Evolutionary conservation across 768 basidiomycete genomes (phyloP).

Genomic region (Clavulina sp.): DNA sequence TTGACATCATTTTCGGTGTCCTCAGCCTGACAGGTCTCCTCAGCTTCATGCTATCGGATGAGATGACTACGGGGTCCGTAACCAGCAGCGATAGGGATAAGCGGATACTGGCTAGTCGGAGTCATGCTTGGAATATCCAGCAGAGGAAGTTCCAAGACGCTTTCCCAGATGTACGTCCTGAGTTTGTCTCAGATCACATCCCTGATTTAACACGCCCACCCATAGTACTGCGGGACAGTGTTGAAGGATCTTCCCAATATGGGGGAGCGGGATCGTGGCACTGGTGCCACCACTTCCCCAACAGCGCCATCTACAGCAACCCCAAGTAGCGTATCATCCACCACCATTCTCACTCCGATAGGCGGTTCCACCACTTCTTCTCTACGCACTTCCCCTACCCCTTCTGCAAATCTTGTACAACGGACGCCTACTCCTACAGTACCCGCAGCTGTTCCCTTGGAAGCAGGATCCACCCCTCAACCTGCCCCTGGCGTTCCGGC

Average conservation of each 20-base stretch:
- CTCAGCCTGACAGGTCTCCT: constrained; percentile 76
- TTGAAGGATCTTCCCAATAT: constrained; percentile 79
- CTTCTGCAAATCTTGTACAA: neutral
- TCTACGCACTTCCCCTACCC: too few species aligned
- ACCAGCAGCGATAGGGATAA: constrained; percentile 68
- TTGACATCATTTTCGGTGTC: constrained; percentile 1
- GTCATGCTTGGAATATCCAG: constrained; percentile 71
- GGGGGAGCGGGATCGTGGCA: constrained; percentile 62
- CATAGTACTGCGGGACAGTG: constrained; percentile 49
- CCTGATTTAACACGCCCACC: neutral
- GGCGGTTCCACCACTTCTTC: too few species aligned
- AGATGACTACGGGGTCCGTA: constrained; percentile 91
- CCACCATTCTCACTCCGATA: too few species aligned
- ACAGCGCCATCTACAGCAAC: too few species aligned
- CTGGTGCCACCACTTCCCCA: constrained; percentile 14
- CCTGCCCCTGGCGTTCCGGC: neutral
- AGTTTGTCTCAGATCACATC: neutral
- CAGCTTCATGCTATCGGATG: constrained; percentile 89
- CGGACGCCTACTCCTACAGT: neutral
- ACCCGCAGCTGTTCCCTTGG: neutral
- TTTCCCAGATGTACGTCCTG: constrained; percentile 63
- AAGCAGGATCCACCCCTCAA: neutral
- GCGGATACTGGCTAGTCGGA: constrained; percentile 51
- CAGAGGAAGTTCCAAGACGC: constrained; percentile 72
- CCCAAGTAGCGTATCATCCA: too few species aligned